Evolutionary conservation across 2,329 filamentous ascomycete genomes (phyloP), one percentile per base, ranked within the genome.

Genomic region (Fusarium verrucosum): DNA sequence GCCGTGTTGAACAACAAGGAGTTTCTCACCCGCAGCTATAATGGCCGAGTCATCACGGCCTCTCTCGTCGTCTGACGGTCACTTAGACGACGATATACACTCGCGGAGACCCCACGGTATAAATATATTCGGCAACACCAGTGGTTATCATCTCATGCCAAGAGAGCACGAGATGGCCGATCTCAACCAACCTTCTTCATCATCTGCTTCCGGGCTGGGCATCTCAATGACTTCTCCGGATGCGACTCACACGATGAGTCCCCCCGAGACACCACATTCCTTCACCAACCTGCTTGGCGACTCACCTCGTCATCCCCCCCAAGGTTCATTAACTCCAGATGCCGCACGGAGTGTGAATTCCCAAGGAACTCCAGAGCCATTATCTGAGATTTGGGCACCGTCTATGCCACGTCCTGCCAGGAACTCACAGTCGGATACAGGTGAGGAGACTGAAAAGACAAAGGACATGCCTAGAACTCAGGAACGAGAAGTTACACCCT

Each of bases 121-220:
- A 60, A 66, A 52, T 42, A 35, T 68, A 20, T 71, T 70, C 41
- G 66, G 65, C 10, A 70, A 41, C 23, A 62, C 52, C 28, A 52
- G 68, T 37, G 68, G 66, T 14, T 72, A 72, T 43, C 60, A 60
- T 22, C 44, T 64, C 19, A 71, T 68, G 68, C 54, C 62, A 40
- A 62, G 54, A 32, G 53, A 30, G 20, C 69, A 72, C 50, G 70
- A 72, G 28, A 53, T 72, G 51, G 53, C 52, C 17, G 50, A 65
- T 37, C 46, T 71, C 13, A 52, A 62, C 42, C 30, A 32, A 41
- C 46, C 28, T 61, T 30, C 42, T 9, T 41, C 30, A n/a, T n/a
- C 23, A 5, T 59, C 36, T 44, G 50, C 30, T 46, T 61, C 59
- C 36, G 67, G 61, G 11, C 58, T 70, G 23, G 68, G 68, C 5